A percentile compares a stretch with the other conserved stretches of the same genome.
phyloP scores from a whole-genome alignment of 345 rosid species.

The Eucalyptus polyanthemos region DNA sequence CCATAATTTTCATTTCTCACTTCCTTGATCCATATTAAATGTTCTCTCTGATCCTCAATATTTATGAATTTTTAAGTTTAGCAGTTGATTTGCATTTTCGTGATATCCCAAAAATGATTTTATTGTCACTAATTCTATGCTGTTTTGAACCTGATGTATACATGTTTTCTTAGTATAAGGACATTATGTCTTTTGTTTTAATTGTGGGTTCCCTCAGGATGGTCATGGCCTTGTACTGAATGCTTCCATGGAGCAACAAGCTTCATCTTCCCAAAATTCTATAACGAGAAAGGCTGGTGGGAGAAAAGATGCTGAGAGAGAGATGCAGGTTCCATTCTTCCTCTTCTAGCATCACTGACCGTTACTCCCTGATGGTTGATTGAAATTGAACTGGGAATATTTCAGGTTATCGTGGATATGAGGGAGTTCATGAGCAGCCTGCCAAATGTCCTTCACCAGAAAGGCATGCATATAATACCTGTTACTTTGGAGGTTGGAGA shows the following conservation, averaged over 20 bases:
- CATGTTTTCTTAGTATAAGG: neutral
- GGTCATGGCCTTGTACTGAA: constrained; percentile 48
- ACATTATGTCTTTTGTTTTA: neutral
- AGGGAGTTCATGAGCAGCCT: constrained; percentile 99
- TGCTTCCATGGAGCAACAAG: constrained; percentile 37
- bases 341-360: neutral
- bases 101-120: neutral
- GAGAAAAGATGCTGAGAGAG: constrained; percentile 79
- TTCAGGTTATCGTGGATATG: constrained; percentile 92
- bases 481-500: constrained; percentile 94
- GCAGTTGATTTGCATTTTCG: neutral
- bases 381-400: neutral
- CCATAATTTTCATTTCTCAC: neutral
- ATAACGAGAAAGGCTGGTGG: constrained; percentile 94
- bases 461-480: constrained; percentile 86
- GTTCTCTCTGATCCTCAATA: neutral
- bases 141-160: neutral
- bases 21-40: neutral
- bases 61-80: neutral
- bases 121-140: neutral
- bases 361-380: neutral
- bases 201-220: constrained; percentile 26
- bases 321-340: constrained; percentile 54
- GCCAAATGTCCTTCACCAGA: constrained; percentile 96
- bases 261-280: constrained; percentile 69